phyloP scores from a whole-genome alignment of 1,139 yeast genomes.

The Suhomyces yuchorum region DNA sequence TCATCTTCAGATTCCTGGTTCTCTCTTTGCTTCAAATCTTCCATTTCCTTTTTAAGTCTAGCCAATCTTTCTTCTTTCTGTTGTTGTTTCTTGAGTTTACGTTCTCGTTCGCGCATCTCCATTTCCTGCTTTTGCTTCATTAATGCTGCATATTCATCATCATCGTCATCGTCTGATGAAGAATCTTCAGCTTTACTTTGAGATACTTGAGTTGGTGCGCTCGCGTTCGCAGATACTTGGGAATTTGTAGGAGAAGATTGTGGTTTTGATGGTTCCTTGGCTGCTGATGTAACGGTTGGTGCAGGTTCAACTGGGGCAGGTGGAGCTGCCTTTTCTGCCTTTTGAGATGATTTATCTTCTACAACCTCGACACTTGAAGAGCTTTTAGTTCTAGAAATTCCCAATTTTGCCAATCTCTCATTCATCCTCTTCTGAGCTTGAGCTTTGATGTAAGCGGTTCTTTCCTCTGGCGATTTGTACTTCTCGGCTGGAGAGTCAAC shows the following conservation, averaged over 20 bases:
- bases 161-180: constrained; percentile 43
- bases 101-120: constrained; percentile 51
- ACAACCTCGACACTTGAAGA: constrained; percentile 4
- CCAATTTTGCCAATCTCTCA: constrained; percentile 84
- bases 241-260: not conserved
- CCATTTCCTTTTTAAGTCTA: constrained; percentile 63
- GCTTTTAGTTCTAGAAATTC: constrained; percentile 53
- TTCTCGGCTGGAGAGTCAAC: constrained; percentile 12
- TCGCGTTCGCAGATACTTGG: not conserved
- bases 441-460: constrained; percentile 83
- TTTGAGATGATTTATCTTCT: not conserved
- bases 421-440: constrained; percentile 91
- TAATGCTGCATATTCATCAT: constrained; percentile 50
- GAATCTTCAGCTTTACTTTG: constrained; percentile 19
- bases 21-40: constrained; percentile 45
- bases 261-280: not conserved
- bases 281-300: not conserved
- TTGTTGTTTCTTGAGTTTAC: constrained; percentile 49
- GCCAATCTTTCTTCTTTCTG: constrained; percentile 65
- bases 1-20: constrained; percentile 43
- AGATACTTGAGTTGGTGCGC: not conserved
- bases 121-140: constrained; percentile 50
- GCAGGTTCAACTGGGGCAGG: not conserved
- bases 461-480: constrained; percentile 56
- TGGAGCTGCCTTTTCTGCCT: not conserved